Base-by-base conservation (phyloP, 2,329 filamentous ascomycete species). In the Trichocomaceae sp. region DNA sequence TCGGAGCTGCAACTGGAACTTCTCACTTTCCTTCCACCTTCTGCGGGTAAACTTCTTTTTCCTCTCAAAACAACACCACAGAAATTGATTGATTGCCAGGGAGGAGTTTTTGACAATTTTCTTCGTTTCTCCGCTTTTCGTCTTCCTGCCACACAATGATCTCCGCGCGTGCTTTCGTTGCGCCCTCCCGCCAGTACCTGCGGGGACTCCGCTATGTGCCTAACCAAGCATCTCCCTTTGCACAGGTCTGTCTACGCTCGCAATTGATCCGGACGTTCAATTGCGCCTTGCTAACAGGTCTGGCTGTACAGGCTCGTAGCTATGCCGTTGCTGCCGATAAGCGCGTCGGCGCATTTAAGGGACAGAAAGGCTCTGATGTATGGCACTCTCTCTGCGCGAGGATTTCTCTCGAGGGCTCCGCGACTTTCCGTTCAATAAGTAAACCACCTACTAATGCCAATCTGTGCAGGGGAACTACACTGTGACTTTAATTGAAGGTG, bases 401-500 rank as follows among this genome's bases (percentile, higher is more conserved):
- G 55, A 52, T 54, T 56, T 29, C 48, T 39, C 22, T 46, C 54
- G 45, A 37, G 31, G 35, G 5, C 50, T 50, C 51, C 56, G 51
- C 49, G 44, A 41, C 31, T 13, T 42, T 50, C 52, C 23, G 47
- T 15, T 33, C 22, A 37, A 55, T 22, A 17, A 33, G 37, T 23
- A 26, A 49, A 26, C 3, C 22, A 15, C 45, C 35, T 47, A 52
- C 37, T 54, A 33, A 54, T 39, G 20, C 19, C 53, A 46, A 54
- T 48, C 29, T 60, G 42, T 62, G 58, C 67, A 95, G 90, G 93
- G 93, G 70, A 93, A 93, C 76, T 99, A 87, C 83, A 88, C 88
- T 56, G 93, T 99, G 69, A 92, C 89, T 66, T 81, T 99, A 77
- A 99, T 99, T 64, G 95, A 99, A 82, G 93, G 95, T 77, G 95